Base-by-base conservation (phyloP, 371 early-diverging fungal genomes). In the Actinomucor elegans region DNA sequence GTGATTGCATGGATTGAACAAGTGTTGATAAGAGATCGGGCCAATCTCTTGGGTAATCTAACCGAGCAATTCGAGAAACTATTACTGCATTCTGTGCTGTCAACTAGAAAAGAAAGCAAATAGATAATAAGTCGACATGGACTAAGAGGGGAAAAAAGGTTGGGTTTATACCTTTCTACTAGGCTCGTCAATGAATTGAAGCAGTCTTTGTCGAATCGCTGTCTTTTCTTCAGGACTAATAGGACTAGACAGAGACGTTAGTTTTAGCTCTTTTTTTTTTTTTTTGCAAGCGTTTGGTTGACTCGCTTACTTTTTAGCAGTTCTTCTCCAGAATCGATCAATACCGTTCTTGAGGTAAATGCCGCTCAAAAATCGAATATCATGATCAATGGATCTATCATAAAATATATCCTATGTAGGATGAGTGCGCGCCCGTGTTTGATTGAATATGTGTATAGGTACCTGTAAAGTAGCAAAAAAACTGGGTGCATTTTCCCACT, bases 291-390 rank as follows among this genome's bases (percentile, higher is more conserved):
- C n/a, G n/a, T n/a, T n/a, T 14, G 17, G 18, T 11, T 27, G 27
- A 17, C 17, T 18, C 1, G 6, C 17, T 54, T 71, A 91, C 90
- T 81, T 81, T 68, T 74, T 81, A 9, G 89, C 88, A 3, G 87
- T 80, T 64, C 82, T 86, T 63, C 92, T 79, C 96, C 96, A 96
- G 64, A 90, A 93, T 52, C 84, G 85, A 64, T 88, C 90, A 36
- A 96, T 80, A 3, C 94, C 93, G 63, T 94, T 94, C 68, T 96
- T 96, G 44, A 96, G 72, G 49, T 83, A 85, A 44, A 94, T 85
- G 17, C 88, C 84, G 12, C 92, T 86, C 29, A 93, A 79, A 48
- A 86, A 87, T 31, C 96, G 82, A n/a, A 90, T 64, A 38, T 81
- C 79, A 46, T 78, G 73, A 14, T 85, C 80, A 10, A 89, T 37